Base-by-base conservation (phyloP, 352 stramenopile genomes). In the Elongisporangium senticosum region DNA sequence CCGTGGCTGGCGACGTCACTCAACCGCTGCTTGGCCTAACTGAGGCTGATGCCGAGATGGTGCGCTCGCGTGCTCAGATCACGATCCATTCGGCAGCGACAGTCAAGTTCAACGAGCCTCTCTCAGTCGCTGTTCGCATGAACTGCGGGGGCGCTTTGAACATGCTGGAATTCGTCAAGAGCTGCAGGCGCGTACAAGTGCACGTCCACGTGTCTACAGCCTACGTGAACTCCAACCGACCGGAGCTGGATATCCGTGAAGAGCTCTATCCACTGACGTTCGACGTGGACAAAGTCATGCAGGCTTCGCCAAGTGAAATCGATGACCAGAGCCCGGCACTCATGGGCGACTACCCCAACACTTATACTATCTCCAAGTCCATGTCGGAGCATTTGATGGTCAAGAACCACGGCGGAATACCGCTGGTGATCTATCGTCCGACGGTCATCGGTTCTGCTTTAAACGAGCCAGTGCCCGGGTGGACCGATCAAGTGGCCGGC, bases 301-400 rank as follows among this genome's bases (percentile, higher is more conserved):
- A 62, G 1, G 72, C 76, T 7, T 80, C 77, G n/a, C 58, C 81
- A 0, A 76, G 58, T 22, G 76, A 92, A 33, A 57, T 89, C 39
- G 83, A 89, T 50, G 68, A 74, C 10, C 59, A 95, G 33, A 69
- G 74, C 28, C 72, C 89, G 13, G 87, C 91, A 51, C 64, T 95
- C 37, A 91, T 95, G 61, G 84, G 87, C 20, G 89, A 82, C 20
- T 96, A 93, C 69, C 83, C 86, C 7, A 96, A 96, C 67, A 96
- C 87, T 48, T 96, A 95, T 68, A 83, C 82, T 17, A 73, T 95
- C 0, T 95, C 86, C 60, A 95, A 96, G 68, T 90, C 83, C 15
- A 94, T 95, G 78, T 83, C 83, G 47, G 87, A 96, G 70, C 78
- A 91, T 43, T 53, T 95, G 28, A 53, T 93, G 28, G 60, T 79